Evolutionary conservation across 2,329 filamentous ascomycete genomes (phyloP).

Genomic region (Cryphonectria japonica): DNA sequence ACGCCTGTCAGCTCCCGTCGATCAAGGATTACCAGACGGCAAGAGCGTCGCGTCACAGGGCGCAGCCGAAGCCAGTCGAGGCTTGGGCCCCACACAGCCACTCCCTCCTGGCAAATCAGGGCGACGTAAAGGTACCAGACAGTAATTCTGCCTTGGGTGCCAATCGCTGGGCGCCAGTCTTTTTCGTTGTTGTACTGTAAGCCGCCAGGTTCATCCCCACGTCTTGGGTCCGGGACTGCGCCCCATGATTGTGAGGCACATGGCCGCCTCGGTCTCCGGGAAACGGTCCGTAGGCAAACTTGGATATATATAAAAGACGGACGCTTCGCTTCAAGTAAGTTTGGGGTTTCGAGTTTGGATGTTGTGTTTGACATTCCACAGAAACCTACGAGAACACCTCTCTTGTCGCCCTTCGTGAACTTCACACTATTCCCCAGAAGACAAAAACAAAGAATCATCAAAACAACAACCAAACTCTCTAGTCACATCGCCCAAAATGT

Average conservation of each 20-base stretch:
- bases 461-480: neutral
- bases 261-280: neutral
- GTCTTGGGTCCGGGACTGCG: neutral
- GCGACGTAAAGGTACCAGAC: neutral
- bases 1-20: neutral
- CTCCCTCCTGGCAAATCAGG: neutral
- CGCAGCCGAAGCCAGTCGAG: neutral
- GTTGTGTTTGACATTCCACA: neutral
- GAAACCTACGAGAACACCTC: neutral
- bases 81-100: neutral
- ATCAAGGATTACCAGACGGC: neutral
- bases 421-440: neutral
- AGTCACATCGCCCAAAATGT: conserved; percentile 28
- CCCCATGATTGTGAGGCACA: conserved; percentile 1
- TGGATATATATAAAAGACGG: neutral
- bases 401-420: neutral
- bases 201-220: neutral
- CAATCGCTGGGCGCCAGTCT: neutral
- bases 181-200: neutral
- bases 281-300: neutral
- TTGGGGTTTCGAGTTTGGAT: neutral
- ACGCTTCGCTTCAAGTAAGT: neutral
- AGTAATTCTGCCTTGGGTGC: neutral
- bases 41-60: neutral
- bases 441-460: neutral